Base-by-base conservation (phyloP, 2,329 filamentous ascomycete genomes). In the Apiospora arundinis region DNA sequence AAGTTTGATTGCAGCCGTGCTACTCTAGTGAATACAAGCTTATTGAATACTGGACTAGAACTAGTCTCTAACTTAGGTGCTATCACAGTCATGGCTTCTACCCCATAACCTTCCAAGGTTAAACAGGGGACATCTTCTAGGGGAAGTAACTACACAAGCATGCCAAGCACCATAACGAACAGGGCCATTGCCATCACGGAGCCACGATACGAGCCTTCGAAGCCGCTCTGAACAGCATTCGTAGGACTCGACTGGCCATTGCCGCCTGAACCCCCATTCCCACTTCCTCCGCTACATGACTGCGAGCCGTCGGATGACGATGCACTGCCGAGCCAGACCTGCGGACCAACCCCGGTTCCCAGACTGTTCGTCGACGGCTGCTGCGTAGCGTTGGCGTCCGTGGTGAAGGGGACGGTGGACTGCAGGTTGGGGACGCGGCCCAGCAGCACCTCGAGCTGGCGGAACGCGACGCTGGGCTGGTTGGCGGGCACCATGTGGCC, bases 361-460 rank as follows among this genome's bases (percentile, higher is more conserved):
- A 63, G 56, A 23, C 56, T 40, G 9, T 40, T 8, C 4, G 56
- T 18, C 28, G 28, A 12, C 56, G 32, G 32, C 18, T 63, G 56
- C 73, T 80, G 78, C 6, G 77, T 75, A 66, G 76, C 73, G 44
- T 72, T 65, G 23, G 73, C 70, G 42, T 78, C 77, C 69, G 70
- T 78, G 48, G 76, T 72, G 73, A 80, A 80, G 6, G 79, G 70
- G 69, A 71, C 66, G 18, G 77, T 76, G 8, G 75, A 76, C 69
- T 74, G 77, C 65, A 80, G 68, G 67, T 74, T 75, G 7, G 88
- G 82, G 12, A 95, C 89, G 48, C 92, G 84, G 0, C 93, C 93
- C 1, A 97, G 84, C 75, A 96, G 79, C 76, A 92, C 92, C 84
- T 96, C 93, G 25, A 96, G 79, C 72, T 93, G 91, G 45, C 93